A percentile compares a stretch with the other conserved stretches of the same genome.
Conservation (phyloP, 495 filamentous ascomycete genomes). For the Lasiosphaeria hispida region DNA sequence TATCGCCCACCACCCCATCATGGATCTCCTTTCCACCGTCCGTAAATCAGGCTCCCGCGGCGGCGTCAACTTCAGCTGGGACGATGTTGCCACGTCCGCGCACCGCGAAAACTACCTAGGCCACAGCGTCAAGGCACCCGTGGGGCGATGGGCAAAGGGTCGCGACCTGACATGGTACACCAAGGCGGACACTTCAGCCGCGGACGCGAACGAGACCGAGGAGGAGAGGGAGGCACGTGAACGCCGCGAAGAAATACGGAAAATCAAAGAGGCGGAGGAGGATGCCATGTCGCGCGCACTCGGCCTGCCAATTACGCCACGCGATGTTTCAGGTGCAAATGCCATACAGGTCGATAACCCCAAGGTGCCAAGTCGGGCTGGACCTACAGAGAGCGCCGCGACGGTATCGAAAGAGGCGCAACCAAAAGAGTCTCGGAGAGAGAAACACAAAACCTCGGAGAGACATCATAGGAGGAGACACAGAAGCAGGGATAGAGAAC, state of each 20-base stretch:
- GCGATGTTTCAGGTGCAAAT: constrained; percentile 50
- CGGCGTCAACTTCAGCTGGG: constrained; percentile 94
- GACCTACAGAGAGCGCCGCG: not conserved
- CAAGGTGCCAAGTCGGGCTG: constrained; percentile 21
- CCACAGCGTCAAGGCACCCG: constrained; percentile 91
- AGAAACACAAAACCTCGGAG: constrained; percentile 32
- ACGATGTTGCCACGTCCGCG: constrained; percentile 79
- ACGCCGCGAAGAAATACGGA: constrained; percentile 73
- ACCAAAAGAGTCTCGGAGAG: constrained; percentile 24
- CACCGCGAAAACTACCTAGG: constrained; percentile 98
- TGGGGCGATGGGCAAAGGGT: constrained; percentile 94
- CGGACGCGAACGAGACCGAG: constrained; percentile 51
- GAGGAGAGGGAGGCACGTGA: constrained; percentile 61
- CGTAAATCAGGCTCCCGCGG: constrained; percentile 93
- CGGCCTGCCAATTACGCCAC: constrained; percentile 66
- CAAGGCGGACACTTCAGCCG: constrained; percentile 56
- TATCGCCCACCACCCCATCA: constrained; percentile 32
- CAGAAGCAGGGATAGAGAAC: constrained; percentile 29
- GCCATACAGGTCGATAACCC: constrained; percentile 37
- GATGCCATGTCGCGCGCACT: constrained; percentile 82
- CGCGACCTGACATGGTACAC: constrained; percentile 88
- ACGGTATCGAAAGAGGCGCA: constrained; percentile 11
- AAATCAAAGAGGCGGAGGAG: constrained; percentile 87
- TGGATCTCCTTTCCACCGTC: constrained; percentile 92
- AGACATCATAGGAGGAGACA: constrained; percentile 37